phyloP scores from a whole-genome alignment of 83 land plant genomes.

The Diphasiastrum complanatum region DNA sequence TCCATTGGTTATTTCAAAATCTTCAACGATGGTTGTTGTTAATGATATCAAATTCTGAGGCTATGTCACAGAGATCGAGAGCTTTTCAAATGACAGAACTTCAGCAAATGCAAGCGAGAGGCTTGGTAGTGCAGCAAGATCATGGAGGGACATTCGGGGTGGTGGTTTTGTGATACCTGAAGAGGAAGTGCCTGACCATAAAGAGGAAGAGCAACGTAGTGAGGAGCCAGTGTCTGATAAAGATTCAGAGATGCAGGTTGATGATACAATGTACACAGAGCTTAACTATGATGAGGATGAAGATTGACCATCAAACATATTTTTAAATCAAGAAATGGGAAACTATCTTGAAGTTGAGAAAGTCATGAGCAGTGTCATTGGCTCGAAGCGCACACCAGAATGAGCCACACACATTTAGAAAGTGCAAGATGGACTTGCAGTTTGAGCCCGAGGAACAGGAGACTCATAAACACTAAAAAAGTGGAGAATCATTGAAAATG shows the following conservation, averaged over 20 bases:
- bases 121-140: not conserved
- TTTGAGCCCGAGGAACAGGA: too few relatives aligned
- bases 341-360: too few relatives aligned
- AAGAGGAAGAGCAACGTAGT: constrained; percentile 28
- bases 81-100: constrained; percentile 1
- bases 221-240: not conserved
- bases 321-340: too few relatives aligned
- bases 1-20: constrained; percentile 60
- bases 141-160: not conserved
- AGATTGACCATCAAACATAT: not conserved
- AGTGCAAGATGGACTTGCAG: too few relatives aligned
- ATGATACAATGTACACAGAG: constrained; percentile 8
- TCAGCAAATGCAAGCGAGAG: not conserved
- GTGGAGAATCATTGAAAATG: too few relatives aligned
- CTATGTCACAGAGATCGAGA: not conserved
- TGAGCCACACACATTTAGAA: too few relatives aligned
- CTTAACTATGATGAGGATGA: constrained; percentile 3
- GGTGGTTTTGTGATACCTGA: constrained; percentile 21
- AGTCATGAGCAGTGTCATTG: too few relatives aligned
- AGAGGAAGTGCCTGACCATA: constrained; percentile 53
- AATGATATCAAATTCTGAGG: constrained; percentile 49
- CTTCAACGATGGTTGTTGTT: constrained; percentile 43
- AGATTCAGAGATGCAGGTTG: not conserved
- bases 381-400: too few relatives aligned
- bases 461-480: too few relatives aligned